Evolutionary conservation across 1,139 yeast genomes (phyloP).

Genomic region (Geotrichum klebahnii): DNA sequence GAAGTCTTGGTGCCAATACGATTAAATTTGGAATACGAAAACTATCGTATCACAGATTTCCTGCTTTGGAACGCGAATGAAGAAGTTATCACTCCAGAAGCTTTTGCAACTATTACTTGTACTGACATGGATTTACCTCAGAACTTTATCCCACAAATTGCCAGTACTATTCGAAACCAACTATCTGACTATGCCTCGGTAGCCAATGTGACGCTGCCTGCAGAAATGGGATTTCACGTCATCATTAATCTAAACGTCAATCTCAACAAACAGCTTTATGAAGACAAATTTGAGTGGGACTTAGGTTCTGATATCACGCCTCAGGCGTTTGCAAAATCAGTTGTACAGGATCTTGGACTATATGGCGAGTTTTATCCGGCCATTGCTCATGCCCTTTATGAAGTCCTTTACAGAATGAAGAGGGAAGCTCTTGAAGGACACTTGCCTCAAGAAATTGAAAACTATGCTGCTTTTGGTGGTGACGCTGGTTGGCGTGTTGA

Average conservation of each 20-base stretch:
- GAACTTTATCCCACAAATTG: slow-evolving; percentile 54
- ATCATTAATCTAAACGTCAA: slow-evolving; percentile 78
- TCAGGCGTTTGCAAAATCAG: slow-evolving; percentile 73
- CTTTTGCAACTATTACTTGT: slow-evolving; percentile 74
- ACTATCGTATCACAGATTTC: slow-evolving; percentile 62
- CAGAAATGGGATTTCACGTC: slow-evolving; percentile 66
- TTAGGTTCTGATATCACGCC: slow-evolving; percentile 65
- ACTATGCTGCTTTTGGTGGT: slow-evolving; percentile 56
- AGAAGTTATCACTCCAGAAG: slow-evolving; percentile 67
- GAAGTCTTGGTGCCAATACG: slow-evolving; percentile 71
- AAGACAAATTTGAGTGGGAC: slow-evolving; percentile 96
- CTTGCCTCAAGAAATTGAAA: slow-evolving; percentile 53
- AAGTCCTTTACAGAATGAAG: slow-evolving; percentile 67
- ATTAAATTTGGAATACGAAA: slow-evolving; percentile 66
- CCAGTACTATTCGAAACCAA: slow-evolving; percentile 71
- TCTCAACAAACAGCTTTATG: slow-evolving; percentile 76
- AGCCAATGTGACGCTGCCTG: slow-evolving; percentile 60
- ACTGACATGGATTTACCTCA: slow-evolving; percentile 75
- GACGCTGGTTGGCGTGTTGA: slow-evolving; percentile 66
- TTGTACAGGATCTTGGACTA: slow-evolving; percentile 81
- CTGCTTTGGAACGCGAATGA: slow-evolving; percentile 91
- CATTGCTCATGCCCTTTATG: slow-evolving; percentile 82
- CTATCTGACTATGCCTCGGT: slow-evolving; percentile 67
- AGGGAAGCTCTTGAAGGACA: slow-evolving; percentile 84
- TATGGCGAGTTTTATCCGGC: slow-evolving; percentile 86